phyloP scores from a whole-genome alignment of 306 rosid genomes.

The Prunus kanzakura region DNA sequence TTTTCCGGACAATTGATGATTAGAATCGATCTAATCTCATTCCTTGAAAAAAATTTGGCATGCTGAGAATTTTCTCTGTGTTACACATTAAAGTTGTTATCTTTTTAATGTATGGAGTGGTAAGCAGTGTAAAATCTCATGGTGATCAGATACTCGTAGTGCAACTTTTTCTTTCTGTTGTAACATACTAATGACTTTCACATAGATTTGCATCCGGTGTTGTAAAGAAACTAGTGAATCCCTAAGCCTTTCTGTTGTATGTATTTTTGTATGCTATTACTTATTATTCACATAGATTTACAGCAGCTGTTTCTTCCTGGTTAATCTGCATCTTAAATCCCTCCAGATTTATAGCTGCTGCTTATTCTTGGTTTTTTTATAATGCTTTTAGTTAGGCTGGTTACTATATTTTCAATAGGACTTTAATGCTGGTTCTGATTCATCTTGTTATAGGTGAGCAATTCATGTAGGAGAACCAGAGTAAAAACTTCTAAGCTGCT shows the following conservation, averaged over 20 bases:
- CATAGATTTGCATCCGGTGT: neutral
- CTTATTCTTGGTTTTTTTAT: neutral
- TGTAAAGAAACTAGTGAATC: neutral
- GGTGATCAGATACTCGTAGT: neutral
- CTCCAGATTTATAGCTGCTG: neutral
- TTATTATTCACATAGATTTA: neutral
- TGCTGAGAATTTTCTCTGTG: neutral
- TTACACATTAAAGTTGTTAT: neutral
- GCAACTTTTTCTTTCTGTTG: neutral
- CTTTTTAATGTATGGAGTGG: neutral
- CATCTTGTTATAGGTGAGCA: slow-evolving; percentile 37
- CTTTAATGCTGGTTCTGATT: neutral
- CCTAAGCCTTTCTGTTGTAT: neutral
- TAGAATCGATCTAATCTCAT: neutral
- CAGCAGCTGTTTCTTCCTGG: neutral
- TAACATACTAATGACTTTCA: neutral
- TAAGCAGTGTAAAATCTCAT: neutral
- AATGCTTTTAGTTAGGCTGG: neutral
- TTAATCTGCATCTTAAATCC: no score
- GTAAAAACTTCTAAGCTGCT: slow-evolving; percentile 55
- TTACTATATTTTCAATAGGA: neutral
- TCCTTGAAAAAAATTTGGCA: neutral
- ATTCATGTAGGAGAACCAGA: slow-evolving; percentile 24
- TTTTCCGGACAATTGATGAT: neutral
- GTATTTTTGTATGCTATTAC: neutral